Evolutionary conservation across 2,329 filamentous ascomycete genomes (phyloP).

Genomic region (Microdochium nivale): DNA sequence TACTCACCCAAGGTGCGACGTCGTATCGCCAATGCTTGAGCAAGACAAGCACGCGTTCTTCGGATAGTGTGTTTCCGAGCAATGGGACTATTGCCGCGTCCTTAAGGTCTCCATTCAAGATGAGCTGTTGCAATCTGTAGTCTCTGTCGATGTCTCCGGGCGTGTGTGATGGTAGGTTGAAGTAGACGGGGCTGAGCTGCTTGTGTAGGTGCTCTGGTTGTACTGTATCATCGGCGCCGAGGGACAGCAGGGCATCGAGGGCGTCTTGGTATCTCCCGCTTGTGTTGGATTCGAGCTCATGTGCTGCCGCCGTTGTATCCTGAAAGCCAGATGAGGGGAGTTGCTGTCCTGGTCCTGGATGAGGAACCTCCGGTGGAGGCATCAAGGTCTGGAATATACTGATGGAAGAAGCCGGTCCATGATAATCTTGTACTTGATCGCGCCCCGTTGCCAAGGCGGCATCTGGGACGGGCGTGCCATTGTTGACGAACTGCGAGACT

Average conservation of each 20-base stretch:
- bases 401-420: neutral
- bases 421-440: neutral
- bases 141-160: neutral
- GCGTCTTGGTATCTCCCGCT: conserved; percentile 21
- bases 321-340: neutral
- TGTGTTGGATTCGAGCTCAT: neutral
- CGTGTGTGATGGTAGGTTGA: neutral
- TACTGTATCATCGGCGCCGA: conserved; percentile 16
- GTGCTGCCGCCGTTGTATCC: neutral
- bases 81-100: neutral
- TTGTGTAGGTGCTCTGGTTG: neutral
- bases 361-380: neutral
- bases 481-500: neutral
- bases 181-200: neutral
- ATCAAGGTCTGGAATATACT: neutral
- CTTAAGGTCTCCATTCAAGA: neutral
- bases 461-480: neutral
- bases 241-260: conserved; percentile 21
- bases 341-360: neutral
- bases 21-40: conserved; percentile 35
- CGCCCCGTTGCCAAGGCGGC: neutral
- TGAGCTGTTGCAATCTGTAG: neutral
- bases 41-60: conserved; percentile 16
- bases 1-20: conserved; percentile 33
- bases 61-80: neutral